A percentile compares a stretch with the other conserved stretches of the same genome.
Conservation (phyloP, 345 rosid genomes). For the Populus euphratica region DNA sequence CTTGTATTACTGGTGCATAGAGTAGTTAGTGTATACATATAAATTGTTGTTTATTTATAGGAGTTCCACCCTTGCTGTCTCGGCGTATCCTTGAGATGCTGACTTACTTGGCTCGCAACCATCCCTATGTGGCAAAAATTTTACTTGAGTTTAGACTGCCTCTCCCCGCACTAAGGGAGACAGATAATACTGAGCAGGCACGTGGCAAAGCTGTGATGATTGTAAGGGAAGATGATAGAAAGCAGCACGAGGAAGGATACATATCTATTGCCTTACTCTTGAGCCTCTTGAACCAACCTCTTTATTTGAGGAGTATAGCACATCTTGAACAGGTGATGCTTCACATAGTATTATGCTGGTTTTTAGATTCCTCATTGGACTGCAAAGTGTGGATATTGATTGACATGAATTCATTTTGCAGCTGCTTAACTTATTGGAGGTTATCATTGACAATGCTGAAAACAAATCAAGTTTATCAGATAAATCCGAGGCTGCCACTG, state of each 20-base stretch:
- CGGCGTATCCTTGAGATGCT: slow-evolving; percentile 87
- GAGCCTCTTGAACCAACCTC: slow-evolving; percentile 87
- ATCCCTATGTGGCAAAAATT: slow-evolving; percentile 73
- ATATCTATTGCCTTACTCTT: slow-evolving; percentile 70
- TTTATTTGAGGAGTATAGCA: slow-evolving; percentile 86
- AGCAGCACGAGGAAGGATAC: slow-evolving; percentile 42
- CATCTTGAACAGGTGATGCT: slow-evolving; percentile 91
- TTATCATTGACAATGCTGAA: slow-evolving; percentile 69
- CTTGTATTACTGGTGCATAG: background rate
- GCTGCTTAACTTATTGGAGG: slow-evolving; percentile 88
- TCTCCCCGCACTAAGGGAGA: slow-evolving; percentile 38
- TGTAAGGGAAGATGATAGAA: slow-evolving; percentile 34
- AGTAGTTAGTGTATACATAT: background rate
- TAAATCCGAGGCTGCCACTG: slow-evolving; percentile 43
- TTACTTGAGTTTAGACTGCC: slow-evolving; percentile 66
- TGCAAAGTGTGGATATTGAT: background rate
- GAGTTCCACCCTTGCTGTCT: slow-evolving; percentile 87
- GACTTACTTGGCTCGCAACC: slow-evolving; percentile 82
- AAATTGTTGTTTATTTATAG: slow-evolving; percentile 31
- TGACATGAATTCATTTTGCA: slow-evolving; percentile 30
- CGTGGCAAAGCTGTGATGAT: slow-evolving; percentile 71
- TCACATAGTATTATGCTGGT: background rate
- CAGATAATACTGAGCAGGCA: slow-evolving; percentile 35
- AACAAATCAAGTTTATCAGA: slow-evolving; percentile 51
- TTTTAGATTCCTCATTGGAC: background rate